Conservation (phyloP, 1,139 yeast genomes). For the Suhomyces anneliseae region DNA sequence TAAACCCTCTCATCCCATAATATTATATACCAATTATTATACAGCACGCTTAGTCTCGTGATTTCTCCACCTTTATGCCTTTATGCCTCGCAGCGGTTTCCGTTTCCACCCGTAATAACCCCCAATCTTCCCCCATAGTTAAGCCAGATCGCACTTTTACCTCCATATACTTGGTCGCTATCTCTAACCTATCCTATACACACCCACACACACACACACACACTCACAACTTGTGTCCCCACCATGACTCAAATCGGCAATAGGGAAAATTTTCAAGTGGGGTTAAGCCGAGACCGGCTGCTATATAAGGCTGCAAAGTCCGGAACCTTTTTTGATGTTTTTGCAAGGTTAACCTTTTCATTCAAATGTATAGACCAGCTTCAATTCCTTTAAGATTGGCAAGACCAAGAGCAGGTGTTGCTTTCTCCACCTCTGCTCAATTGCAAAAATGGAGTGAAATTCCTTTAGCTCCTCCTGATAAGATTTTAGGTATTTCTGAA, state of each 20-base stretch:
- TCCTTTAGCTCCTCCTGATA: slow-evolving; percentile 71
- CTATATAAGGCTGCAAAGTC: slow-evolving; percentile 3
- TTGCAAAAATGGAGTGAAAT: slow-evolving; percentile 41
- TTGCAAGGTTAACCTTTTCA: not conserved
- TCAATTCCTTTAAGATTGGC: slow-evolving; percentile 7
- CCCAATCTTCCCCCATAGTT: no score
- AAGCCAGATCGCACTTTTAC: no score
- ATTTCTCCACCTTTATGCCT: slow-evolving; percentile 1
- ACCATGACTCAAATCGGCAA: slow-evolving; percentile 9
- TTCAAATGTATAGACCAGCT: slow-evolving; percentile 8
- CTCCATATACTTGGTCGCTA: no score
- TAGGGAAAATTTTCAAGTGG: slow-evolving; percentile 10
- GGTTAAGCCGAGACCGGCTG: slow-evolving; percentile 2
- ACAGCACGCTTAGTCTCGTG: not conserved
- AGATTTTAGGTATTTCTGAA: slow-evolving; percentile 67
- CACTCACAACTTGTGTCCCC: not conserved
- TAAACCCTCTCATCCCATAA: no score
- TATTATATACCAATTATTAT: not conserved
- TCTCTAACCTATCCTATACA: no score
- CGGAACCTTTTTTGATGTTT: not conserved
- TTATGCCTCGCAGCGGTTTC: not conserved
- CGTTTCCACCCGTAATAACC: not conserved
- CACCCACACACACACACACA: not conserved
- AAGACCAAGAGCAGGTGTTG: slow-evolving; percentile 8
- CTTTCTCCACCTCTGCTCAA: slow-evolving; percentile 21